Percentiles rank a stretch among this genome's conserved stretches.
Evolutionary conservation across 176 grass and related monocot genomes (phyloP).

Genomic region (Aechmea fasciata): DNA sequence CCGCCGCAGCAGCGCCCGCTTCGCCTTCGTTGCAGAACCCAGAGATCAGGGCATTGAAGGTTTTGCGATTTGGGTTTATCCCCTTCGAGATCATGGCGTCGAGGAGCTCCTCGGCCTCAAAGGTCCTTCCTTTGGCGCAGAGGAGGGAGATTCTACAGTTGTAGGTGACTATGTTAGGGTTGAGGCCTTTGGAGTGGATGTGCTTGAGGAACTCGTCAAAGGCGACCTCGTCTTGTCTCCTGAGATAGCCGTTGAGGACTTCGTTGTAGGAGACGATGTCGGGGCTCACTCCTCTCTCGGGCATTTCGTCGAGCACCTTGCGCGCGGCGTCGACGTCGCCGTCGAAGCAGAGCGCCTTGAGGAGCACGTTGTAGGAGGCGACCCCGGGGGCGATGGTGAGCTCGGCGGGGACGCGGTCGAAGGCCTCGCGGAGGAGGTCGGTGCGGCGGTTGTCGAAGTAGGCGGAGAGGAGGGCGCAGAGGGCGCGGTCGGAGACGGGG

Average conservation of each 20-base stretch:
- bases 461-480: slow-evolving; percentile 64
- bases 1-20: slow-evolving; percentile 32
- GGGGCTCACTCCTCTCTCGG: slow-evolving; percentile 24
- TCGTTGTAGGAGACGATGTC: slow-evolving; percentile 77
- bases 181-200: slow-evolving; percentile 22
- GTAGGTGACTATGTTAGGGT: slow-evolving; percentile 44
- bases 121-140: slow-evolving; percentile 41
- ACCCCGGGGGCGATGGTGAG: slow-evolving; percentile 32
- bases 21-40: slow-evolving; percentile 48
- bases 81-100: slow-evolving; percentile 36
- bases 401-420: slow-evolving; percentile 34
- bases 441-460: slow-evolving; percentile 48
- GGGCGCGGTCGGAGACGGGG: slow-evolving; percentile 35
- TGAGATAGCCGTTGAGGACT: slow-evolving; percentile 56
- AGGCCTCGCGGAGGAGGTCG: slow-evolving; percentile 38
- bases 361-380: slow-evolving; percentile 53
- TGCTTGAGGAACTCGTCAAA: slow-evolving; percentile 48
- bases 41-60: slow-evolving; percentile 51
- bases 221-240: slow-evolving; percentile 16
- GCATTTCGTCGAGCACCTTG: slow-evolving; percentile 49
- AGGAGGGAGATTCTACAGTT: slow-evolving; percentile 51
- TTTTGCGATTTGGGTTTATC: slow-evolving; percentile 27
- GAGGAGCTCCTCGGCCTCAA: slow-evolving; percentile 51
- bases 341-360: slow-evolving; percentile 24
- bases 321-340: slow-evolving; percentile 30